Conservation (phyloP, 352 stramenopile species). For the Globisporangium recalcitrans region DNA sequence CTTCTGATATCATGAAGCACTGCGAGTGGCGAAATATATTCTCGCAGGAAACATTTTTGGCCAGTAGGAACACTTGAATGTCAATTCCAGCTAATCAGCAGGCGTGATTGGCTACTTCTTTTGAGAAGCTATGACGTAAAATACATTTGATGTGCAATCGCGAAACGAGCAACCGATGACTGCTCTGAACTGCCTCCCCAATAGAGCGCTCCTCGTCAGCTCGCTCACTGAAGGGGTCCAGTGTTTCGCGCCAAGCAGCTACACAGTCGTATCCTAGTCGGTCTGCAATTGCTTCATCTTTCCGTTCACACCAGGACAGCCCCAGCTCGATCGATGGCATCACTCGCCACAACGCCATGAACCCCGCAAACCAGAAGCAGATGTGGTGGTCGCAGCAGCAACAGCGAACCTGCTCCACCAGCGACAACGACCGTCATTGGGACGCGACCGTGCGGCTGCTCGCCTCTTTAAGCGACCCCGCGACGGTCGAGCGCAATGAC, state of each 20-base stretch:
- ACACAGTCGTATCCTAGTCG: too few species aligned
- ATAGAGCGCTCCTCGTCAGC: background rate
- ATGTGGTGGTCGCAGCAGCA: background rate
- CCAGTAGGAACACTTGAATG: background rate
- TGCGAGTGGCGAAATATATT: too few species aligned
- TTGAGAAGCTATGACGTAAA: background rate
- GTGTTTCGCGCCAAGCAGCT: background rate
- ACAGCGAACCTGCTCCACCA: background rate
- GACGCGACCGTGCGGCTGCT: constrained; percentile 8
- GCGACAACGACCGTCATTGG: constrained; percentile 5
- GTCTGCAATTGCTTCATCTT: too few species aligned
- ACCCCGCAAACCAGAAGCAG: background rate
- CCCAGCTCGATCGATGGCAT: background rate
- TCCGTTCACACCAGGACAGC: background rate
- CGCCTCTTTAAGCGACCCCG: background rate
- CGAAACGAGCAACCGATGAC: background rate
- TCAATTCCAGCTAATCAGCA: background rate
- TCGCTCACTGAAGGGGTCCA: background rate
- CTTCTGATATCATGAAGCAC: too few species aligned
- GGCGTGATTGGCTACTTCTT: background rate
- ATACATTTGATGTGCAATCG: background rate
- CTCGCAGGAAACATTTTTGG: too few species aligned
- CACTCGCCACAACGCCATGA: constrained; percentile 7
- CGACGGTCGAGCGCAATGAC: background rate
- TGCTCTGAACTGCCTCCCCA: background rate